phyloP scores from a whole-genome alignment of 148 eudicot genomes.

The Oxyria digyna region DNA sequence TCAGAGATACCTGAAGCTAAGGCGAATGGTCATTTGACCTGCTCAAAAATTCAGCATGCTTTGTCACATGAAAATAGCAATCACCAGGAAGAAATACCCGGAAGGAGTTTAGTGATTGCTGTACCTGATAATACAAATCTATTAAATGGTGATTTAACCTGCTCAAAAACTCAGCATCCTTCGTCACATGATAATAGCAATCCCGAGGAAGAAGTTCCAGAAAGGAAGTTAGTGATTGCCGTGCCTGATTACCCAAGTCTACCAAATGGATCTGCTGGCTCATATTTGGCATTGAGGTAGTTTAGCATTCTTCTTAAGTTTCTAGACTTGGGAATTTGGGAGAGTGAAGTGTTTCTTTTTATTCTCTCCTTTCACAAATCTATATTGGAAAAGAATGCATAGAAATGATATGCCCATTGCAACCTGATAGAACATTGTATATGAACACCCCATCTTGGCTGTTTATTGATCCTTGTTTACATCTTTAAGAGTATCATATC shows the following conservation, averaged over 20 bases:
- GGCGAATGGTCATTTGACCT: conserved; percentile 34
- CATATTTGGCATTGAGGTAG: conserved; percentile 47
- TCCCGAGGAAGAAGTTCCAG: conserved; percentile 16
- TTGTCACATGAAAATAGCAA: conserved; percentile 19
- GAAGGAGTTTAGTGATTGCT: too few relatives aligned
- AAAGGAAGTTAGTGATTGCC: conserved; percentile 23
- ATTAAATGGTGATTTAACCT: conserved; percentile 40
- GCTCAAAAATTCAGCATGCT: conserved; percentile 11
- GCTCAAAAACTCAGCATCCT: conserved; percentile 11
- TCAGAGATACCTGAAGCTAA: conserved; percentile 31
- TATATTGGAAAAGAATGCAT: neutral
- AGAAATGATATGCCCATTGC: neutral
- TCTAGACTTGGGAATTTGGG: neutral
- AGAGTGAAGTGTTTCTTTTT: neutral
- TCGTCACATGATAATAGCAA: conserved; percentile 18
- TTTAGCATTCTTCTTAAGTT: neutral
- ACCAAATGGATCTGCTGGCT: conserved; percentile 27
- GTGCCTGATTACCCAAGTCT: conserved; percentile 22
- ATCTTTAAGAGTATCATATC: neutral
- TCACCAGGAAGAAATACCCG: conserved; percentile 17
- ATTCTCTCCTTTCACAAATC: neutral
- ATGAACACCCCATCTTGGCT: neutral
- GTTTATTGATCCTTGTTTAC: neutral
- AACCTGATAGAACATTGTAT: neutral
- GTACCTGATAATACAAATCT: too few relatives aligned